Percentiles rank a stretch among this genome's conserved stretches.
phyloP scores from a whole-genome alignment of 1,284 basidiomycete species.

The Trametes polyzona region DNA sequence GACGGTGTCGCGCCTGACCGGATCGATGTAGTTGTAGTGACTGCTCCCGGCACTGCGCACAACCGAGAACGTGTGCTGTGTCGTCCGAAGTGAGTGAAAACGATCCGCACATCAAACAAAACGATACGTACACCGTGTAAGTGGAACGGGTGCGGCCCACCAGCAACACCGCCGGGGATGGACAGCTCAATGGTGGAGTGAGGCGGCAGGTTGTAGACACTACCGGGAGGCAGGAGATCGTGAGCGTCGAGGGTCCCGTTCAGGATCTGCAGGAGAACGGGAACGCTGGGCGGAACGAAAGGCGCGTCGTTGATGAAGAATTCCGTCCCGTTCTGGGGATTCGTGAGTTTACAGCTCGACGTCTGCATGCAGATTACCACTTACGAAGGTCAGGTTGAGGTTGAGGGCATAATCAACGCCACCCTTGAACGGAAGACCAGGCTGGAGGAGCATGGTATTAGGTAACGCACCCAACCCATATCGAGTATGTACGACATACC shows the following conservation, averaged over 20 bases:
- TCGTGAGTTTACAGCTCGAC: background rate
- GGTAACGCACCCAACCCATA: background rate
- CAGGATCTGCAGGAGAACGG: constrained; percentile 43
- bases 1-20: constrained; percentile 35
- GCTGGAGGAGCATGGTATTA: constrained; percentile 20
- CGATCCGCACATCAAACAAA: background rate
- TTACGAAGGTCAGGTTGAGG: constrained; percentile 32
- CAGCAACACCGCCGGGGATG: constrained; percentile 36
- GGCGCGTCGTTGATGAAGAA: constrained; percentile 35
- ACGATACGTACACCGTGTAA: constrained; percentile 41
- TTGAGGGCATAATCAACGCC: constrained; percentile 36
- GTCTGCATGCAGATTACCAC: constrained; percentile 8
- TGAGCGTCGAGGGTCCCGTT: constrained; percentile 36
- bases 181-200: constrained; percentile 42
- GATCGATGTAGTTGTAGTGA: constrained; percentile 43
- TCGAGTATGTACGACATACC: constrained; percentile 8
- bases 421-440: constrained; percentile 32
- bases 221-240: constrained; percentile 38
- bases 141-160: constrained; percentile 45
- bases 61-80: constrained; percentile 30
- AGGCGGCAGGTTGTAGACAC: constrained; percentile 35
- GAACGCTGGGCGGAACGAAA: constrained; percentile 36
- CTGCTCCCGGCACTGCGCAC: constrained; percentile 24
- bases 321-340: constrained; percentile 15
- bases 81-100: background rate